phyloP scores from a whole-genome alignment of 257 asterid species.

The Nicotiana noctiflora region DNA sequence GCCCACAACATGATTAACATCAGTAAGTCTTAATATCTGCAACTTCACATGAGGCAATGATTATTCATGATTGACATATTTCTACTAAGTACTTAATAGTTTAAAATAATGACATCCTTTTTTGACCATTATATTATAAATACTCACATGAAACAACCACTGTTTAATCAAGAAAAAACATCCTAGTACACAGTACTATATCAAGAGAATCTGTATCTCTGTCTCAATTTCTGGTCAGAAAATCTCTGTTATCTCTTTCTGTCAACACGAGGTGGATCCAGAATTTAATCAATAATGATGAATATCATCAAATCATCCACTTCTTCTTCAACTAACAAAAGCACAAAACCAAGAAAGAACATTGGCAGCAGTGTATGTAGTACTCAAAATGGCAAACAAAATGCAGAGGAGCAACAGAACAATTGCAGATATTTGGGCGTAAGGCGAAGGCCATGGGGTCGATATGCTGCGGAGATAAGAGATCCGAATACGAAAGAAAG shows the following conservation, averaged over 20 bases:
- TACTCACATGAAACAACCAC: background rate
- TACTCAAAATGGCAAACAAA: constrained; percentile 11
- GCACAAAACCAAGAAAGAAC: constrained; percentile 4
- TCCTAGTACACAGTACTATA: background rate
- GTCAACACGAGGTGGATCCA: background rate
- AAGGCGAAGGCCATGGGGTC: constrained; percentile 80
- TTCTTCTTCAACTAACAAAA: background rate
- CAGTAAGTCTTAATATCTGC: background rate
- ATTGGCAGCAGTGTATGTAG: background rate
- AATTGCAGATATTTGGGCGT: constrained; percentile 59
- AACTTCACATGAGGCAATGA: background rate
- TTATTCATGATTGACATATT: background rate
- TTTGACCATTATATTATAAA: background rate
- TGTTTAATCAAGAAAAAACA: background rate
- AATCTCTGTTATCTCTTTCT: background rate
- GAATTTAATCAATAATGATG: background rate
- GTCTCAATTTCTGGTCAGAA: background rate
- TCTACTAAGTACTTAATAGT: background rate
- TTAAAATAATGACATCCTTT: background rate
- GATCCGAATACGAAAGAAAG: constrained; percentile 80
- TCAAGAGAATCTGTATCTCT: background rate
- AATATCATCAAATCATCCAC: background rate
- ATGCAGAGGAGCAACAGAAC: constrained; percentile 15
- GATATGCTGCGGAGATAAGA: constrained; percentile 84
- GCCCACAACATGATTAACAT: constrained; percentile 2